These are phyloP conservation scores for Herpetospermum pedunculosum DNA, from an alignment of 306 rosid genomes.

Conservation along the genomic window DNA sequence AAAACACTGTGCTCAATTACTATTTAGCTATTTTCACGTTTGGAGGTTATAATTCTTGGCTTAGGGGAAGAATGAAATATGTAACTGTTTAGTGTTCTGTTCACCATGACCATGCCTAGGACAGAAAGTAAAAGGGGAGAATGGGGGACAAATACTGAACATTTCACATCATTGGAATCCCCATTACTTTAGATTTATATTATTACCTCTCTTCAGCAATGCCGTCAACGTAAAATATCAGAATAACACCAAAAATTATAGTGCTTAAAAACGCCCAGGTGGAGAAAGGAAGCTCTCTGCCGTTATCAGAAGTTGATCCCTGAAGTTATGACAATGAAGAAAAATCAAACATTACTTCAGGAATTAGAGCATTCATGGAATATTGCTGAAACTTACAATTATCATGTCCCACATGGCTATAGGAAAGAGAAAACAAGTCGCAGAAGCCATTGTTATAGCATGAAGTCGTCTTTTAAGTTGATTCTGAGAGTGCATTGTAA, in stretches of 20 bases:
- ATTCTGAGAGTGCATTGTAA: constrained; percentile 44
- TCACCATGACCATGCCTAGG: not conserved
- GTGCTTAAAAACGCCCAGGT: constrained; percentile 90
- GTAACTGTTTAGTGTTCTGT: not conserved
- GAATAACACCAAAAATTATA: constrained; percentile 66
- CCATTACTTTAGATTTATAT: not conserved
- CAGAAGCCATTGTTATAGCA: constrained; percentile 87
- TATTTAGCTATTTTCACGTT: not conserved
- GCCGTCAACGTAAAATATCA: constrained; percentile 83
- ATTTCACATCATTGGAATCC: not conserved
- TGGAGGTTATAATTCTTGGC: not conserved
- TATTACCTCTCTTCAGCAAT: constrained; percentile 90
- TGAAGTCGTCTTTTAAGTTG: constrained; percentile 94
- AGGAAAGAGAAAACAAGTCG: constrained; percentile 95
- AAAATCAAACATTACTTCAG: constrained; percentile 12
- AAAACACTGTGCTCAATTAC: not conserved
- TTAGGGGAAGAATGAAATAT: not conserved
- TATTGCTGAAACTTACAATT: constrained; percentile 46
- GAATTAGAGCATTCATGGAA: constrained; percentile 9
- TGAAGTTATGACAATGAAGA: constrained; percentile 7
- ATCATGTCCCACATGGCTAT: constrained; percentile 92
- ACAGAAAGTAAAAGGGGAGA: not conserved
- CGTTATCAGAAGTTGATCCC: constrained; percentile 77
- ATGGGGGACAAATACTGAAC: not conserved
- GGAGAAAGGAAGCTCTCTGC: constrained; percentile 67